A percentile compares a stretch with the other conserved stretches of the same genome.
Evolutionary conservation across 2,329 filamentous ascomycete species (phyloP).

Genomic region (Verticillium nonalfalfae): DNA sequence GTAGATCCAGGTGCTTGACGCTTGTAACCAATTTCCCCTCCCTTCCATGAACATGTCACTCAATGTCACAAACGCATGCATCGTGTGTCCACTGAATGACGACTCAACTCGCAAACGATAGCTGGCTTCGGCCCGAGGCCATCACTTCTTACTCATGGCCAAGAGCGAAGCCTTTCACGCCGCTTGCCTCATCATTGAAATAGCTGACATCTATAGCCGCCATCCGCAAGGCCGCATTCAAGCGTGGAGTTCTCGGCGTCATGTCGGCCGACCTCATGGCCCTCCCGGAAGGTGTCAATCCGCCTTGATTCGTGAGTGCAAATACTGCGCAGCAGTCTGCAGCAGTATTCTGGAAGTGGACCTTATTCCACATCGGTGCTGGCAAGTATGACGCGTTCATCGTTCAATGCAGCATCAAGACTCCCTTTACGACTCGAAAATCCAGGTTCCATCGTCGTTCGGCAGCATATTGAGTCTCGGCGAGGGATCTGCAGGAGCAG

Average conservation of each 20-base stretch:
- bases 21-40: too few species aligned
- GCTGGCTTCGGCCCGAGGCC: too few species aligned
- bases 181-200: background rate
- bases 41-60: too few species aligned
- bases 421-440: background rate
- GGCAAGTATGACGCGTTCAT: background rate
- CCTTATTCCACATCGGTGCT: background rate
- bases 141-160: too few species aligned
- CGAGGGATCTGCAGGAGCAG: background rate
- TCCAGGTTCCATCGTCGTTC: background rate
- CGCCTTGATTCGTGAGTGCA: background rate
- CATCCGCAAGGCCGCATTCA: background rate
- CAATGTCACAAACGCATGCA: too few species aligned
- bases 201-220: background rate
- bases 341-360: background rate
- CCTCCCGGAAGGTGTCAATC: background rate
- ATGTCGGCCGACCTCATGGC: background rate
- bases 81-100: too few species aligned
- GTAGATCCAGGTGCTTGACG: too few species aligned
- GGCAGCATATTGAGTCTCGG: background rate
- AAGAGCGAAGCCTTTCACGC: too few species aligned
- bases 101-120: too few species aligned
- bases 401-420: background rate
- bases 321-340: background rate
- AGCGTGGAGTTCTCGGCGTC: background rate